Conservation (phyloP, 768 basidiomycete species). For the Chiua virens region DNA sequence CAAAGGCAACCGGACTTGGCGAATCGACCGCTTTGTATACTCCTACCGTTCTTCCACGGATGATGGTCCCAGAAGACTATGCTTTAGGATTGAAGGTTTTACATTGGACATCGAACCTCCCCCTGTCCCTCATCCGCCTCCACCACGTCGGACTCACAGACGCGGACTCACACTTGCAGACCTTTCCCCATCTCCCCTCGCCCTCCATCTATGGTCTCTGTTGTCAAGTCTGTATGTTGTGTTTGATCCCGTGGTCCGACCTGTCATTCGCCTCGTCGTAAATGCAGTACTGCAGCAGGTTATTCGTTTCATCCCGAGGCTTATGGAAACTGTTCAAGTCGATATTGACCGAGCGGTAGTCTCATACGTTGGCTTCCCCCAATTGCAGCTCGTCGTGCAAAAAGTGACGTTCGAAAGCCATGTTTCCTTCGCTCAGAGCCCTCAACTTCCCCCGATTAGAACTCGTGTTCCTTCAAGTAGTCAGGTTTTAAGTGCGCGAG, state of each 20-base stretch:
- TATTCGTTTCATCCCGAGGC: conserved; percentile 65
- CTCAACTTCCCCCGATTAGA: conserved; percentile 24
- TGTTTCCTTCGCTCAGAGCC: conserved; percentile 54
- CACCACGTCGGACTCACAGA: conserved; percentile 28
- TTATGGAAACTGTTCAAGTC: conserved; percentile 66
- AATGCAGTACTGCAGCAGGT: conserved; percentile 54
- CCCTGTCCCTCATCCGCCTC: conserved; percentile 13
- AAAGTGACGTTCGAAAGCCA: conserved; percentile 53
- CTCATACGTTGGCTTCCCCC: conserved; percentile 51
- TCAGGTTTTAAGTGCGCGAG: conserved; percentile 36
- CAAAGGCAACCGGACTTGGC: conserved; percentile 51
- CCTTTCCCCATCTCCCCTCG: conserved; percentile 37
- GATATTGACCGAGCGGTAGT: conserved; percentile 59
- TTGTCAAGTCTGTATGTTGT: conserved; percentile 39
- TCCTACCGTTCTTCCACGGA: conserved; percentile 54
- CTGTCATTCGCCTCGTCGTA: conserved; percentile 55
- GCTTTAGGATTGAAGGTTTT: conserved; percentile 61
- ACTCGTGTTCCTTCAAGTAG: conserved; percentile 12
- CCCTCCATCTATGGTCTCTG: conserved; percentile 32
- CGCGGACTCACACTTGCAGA: conserved; percentile 45
- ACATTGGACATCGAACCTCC: conserved; percentile 46
- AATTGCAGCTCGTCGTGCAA: conserved; percentile 49
- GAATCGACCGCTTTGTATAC: conserved; percentile 65
- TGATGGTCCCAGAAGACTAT: conserved; percentile 52
- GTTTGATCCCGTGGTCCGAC: conserved; percentile 62